Evolutionary conservation across 2,329 filamentous ascomycete genomes (phyloP).

Genomic region (Trichophyton verrucosum): DNA sequence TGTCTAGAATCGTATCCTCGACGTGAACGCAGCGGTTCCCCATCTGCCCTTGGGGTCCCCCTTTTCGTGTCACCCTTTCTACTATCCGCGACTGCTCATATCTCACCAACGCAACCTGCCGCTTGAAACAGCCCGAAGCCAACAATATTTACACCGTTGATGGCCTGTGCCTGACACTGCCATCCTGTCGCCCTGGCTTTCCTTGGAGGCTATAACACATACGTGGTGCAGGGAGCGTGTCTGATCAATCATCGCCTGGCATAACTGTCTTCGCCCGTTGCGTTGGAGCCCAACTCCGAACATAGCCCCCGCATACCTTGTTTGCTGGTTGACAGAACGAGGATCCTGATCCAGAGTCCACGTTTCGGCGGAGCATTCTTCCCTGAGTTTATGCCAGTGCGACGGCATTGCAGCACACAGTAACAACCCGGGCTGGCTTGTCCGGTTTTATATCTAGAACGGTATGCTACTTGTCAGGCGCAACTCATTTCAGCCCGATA

Average conservation of each 20-base stretch:
- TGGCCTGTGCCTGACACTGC: neutral
- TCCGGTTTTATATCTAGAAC: neutral
- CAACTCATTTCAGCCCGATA: neutral
- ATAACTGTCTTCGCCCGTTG: neutral
- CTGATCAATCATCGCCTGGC: neutral
- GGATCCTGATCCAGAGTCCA: neutral
- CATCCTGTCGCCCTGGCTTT: neutral
- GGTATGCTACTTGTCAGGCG: neutral
- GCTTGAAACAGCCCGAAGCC: neutral
- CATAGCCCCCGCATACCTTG: neutral
- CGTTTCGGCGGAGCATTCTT: neutral
- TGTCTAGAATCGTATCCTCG: neutral
- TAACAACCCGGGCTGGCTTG: neutral
- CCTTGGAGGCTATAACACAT: neutral
- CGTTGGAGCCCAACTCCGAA: slow-evolving; percentile 1
- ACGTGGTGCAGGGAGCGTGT: neutral
- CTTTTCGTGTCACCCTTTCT: neutral
- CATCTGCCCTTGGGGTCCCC: neutral
- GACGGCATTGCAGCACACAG: neutral
- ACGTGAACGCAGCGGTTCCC: neutral
- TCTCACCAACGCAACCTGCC: neutral
- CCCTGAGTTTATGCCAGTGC: neutral
- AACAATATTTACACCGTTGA: neutral
- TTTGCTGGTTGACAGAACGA: neutral
- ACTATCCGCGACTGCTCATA: neutral